Percentiles rank a stretch among this genome's conserved stretches.
Evolutionary conservation across 1,139 yeast genomes (phyloP).

Genomic region (Yamadazyma blattariae): DNA sequence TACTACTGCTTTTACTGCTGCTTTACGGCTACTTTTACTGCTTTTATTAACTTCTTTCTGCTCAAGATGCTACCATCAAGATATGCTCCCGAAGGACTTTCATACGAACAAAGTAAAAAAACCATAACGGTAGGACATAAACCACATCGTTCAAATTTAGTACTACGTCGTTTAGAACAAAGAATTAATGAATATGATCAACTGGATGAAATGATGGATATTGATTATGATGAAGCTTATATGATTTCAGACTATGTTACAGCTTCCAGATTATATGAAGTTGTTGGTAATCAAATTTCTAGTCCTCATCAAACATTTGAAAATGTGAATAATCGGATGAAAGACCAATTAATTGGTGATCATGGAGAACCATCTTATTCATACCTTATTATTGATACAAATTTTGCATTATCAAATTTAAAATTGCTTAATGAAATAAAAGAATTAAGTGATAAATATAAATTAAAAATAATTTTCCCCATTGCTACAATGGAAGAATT

Average conservation of each 20-base stretch:
- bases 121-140: constrained; percentile 33
- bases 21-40: not conserved
- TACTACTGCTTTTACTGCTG: not conserved
- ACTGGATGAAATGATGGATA: constrained; percentile 40
- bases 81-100: constrained; percentile 43
- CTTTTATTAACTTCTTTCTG: not conserved
- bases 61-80: constrained; percentile 37
- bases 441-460: constrained; percentile 33
- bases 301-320: not conserved
- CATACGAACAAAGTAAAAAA: constrained; percentile 23
- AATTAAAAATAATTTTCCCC: constrained; percentile 63
- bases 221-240: constrained; percentile 47
- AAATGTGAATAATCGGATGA: no score
- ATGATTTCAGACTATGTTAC: constrained; percentile 43
- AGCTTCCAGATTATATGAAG: constrained; percentile 13
- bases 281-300: not conserved
- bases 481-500: constrained; percentile 67
- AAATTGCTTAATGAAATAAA: constrained; percentile 51
- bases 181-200: constrained; percentile 23
- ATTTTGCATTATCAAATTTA: constrained; percentile 68
- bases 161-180: constrained; percentile 29
- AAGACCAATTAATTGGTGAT: not conserved
- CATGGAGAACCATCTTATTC: constrained; percentile 12
- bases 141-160: constrained; percentile 22
- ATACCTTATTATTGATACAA: constrained; percentile 70